Evolutionary conservation across 192 early-diverging fungal species (phyloP).

Genomic region (Pilobolus umbonatus): DNA sequence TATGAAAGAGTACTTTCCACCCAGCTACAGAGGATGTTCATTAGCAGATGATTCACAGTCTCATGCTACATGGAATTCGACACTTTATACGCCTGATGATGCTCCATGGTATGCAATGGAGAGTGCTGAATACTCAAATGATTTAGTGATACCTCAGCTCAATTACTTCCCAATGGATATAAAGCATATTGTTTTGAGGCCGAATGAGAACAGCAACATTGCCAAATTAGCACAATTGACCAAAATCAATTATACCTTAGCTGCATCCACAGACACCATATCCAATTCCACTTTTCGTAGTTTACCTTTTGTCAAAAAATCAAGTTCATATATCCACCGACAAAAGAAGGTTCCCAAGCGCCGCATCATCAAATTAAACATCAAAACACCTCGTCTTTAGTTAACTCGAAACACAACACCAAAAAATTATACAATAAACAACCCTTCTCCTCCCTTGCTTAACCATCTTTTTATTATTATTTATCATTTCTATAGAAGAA

Average conservation of each 20-base stretch:
- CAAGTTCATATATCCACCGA: conserved; percentile 5
- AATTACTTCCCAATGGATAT: neutral
- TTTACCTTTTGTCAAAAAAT: conserved; percentile 35
- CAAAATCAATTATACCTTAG: conserved; percentile 82
- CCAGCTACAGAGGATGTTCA: too few relatives aligned
- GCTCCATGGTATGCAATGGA: conserved; percentile 32
- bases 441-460: neutral
- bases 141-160: conserved; percentile 1
- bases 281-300: conserved; percentile 80
- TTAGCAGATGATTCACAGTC: conserved; percentile 6
- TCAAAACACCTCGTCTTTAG: conserved; percentile 1
- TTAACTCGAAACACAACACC: too few relatives aligned
- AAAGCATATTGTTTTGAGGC: conserved; percentile 55
- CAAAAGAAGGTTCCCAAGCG: conserved; percentile 35
- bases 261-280: conserved; percentile 73
- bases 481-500: neutral
- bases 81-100: conserved; percentile 8
- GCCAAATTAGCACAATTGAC: conserved; percentile 85
- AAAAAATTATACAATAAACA: conserved; percentile 1
- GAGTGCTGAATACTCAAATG: conserved; percentile 21
- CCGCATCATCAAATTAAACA: conserved; percentile 27
- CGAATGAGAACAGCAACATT: conserved; percentile 74
- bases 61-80: neutral
- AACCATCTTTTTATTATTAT: neutral
- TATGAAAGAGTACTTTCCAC: too few relatives aligned